Evolutionary conservation across 2,329 filamentous ascomycete species (phyloP).

Genomic region (Mycosphaerelloides madeirae): DNA sequence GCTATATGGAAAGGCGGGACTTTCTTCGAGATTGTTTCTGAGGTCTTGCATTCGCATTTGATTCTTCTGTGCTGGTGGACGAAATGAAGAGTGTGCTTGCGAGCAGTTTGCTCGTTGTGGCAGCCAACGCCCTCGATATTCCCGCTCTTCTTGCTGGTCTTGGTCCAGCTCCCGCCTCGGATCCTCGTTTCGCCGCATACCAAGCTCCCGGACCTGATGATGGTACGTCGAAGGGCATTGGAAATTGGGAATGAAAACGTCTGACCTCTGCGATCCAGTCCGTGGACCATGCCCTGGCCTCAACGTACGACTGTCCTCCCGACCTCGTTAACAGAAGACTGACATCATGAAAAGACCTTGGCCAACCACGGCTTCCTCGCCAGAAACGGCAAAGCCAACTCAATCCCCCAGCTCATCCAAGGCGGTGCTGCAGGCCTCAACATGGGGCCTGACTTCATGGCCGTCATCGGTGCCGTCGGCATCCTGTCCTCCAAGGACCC

Average conservation of each 20-base stretch:
- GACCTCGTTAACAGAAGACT: background rate
- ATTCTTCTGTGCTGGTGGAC: background rate
- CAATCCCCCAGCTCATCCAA: conserved; percentile 20
- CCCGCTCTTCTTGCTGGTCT: conserved; percentile 17
- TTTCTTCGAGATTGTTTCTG: too few species aligned
- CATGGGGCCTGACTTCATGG: conserved; percentile 25
- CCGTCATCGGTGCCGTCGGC: conserved; percentile 21
- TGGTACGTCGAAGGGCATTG: conserved; percentile 5
- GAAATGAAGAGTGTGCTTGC: conserved; percentile 1
- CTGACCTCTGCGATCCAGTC: background rate
- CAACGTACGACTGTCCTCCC: too few species aligned
- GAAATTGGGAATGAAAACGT: background rate
- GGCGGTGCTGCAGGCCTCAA: conserved; percentile 21
- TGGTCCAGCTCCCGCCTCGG: conserved; percentile 15
- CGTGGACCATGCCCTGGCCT: conserved; percentile 21
- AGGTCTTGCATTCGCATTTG: background rate
- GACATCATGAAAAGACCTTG: background rate
- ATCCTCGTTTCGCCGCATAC: conserved; percentile 20
- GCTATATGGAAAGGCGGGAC: too few species aligned
- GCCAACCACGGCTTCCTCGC: conserved; percentile 21
- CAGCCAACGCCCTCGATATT: conserved; percentile 6
- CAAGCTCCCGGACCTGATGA: conserved; percentile 15
- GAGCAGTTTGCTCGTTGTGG: background rate
- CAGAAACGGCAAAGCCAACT: conserved; percentile 21
- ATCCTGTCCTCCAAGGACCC: conserved; percentile 20